Evolutionary conservation across 768 basidiomycete genomes (phyloP).

Genomic region (Mycena belliarum): DNA sequence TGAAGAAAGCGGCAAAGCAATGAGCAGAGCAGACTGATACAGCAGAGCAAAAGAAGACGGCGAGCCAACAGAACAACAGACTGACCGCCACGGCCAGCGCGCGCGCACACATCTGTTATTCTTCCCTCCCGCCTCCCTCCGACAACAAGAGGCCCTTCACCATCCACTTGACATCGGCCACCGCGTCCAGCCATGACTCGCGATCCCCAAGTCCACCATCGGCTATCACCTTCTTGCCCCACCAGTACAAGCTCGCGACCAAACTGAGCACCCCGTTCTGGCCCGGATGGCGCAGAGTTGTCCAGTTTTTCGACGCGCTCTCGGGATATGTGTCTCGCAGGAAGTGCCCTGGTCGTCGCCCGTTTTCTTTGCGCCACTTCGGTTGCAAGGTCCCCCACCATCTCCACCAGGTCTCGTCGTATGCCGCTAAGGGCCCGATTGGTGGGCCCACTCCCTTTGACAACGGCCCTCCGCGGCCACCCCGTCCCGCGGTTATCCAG

Average conservation of each 20-base stretch:
- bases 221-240: background rate
- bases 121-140: background rate
- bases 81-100: no score
- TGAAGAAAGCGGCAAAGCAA: no score
- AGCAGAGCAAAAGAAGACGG: no score
- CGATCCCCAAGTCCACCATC: background rate
- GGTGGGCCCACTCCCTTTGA: background rate
- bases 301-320: background rate
- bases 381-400: background rate
- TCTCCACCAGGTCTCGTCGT: background rate
- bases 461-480: background rate
- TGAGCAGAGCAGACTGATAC: no score
- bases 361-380: background rate
- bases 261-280: background rate
- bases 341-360: background rate
- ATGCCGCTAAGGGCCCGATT: background rate
- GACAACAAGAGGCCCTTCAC: background rate
- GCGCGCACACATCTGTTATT: no score
- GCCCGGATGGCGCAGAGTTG: background rate
- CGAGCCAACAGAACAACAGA: no score
- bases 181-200: background rate
- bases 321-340: background rate
- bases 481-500: no score
- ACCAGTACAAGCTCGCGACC: background rate
- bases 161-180: background rate